A percentile compares a stretch with the other conserved stretches of the same genome.
These are phyloP conservation scores for Diatrype stigma DNA, from an alignment of 2,329 filamentous ascomycete species.

Conservation along the genomic window DNA sequence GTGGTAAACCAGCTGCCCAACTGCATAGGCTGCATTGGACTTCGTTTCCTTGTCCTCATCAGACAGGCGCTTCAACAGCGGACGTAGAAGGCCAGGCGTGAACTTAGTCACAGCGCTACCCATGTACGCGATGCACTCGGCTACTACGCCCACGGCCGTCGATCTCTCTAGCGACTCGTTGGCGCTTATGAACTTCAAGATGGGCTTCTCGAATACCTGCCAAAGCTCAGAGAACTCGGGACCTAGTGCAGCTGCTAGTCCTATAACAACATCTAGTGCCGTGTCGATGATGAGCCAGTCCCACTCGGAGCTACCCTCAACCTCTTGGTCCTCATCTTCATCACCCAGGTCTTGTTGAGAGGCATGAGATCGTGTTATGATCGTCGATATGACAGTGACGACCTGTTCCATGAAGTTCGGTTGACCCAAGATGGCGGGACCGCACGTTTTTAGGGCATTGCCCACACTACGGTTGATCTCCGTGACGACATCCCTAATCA, in stretches of 20 bases:
- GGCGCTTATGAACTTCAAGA: slow-evolving; percentile 83
- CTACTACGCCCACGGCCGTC: slow-evolving; percentile 85
- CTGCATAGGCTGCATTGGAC: slow-evolving; percentile 91
- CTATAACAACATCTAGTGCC: slow-evolving; percentile 83
- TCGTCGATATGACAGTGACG: slow-evolving; percentile 67
- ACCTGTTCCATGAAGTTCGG: slow-evolving; percentile 71
- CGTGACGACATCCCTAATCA: slow-evolving; percentile 72
- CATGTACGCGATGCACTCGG: slow-evolving; percentile 86
- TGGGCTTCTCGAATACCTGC: slow-evolving; percentile 92
- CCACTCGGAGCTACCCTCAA: slow-evolving; percentile 82
- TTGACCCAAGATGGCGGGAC: slow-evolving; percentile 76
- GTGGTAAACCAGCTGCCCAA: slow-evolving; percentile 78
- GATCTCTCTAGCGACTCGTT: slow-evolving; percentile 84
- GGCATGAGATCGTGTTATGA: slow-evolving; percentile 86
- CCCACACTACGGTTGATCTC: slow-evolving; percentile 94
- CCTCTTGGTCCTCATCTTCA: slow-evolving; percentile 70
- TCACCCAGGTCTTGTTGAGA: slow-evolving; percentile 89
- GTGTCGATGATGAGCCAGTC: slow-evolving; percentile 98
- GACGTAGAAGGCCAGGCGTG: slow-evolving; percentile 71
- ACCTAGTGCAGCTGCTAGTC: slow-evolving; percentile 78
- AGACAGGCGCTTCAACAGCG: slow-evolving; percentile 78
- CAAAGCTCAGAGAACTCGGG: slow-evolving; percentile 79
- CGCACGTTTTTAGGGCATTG: slow-evolving; percentile 84
- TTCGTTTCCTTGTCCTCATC: slow-evolving; percentile 91
- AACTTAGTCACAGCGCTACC: slow-evolving; percentile 74